These are phyloP conservation scores for Globisporangium polare DNA, from an alignment of 352 stramenopile species.

Conservation along the genomic window DNA sequence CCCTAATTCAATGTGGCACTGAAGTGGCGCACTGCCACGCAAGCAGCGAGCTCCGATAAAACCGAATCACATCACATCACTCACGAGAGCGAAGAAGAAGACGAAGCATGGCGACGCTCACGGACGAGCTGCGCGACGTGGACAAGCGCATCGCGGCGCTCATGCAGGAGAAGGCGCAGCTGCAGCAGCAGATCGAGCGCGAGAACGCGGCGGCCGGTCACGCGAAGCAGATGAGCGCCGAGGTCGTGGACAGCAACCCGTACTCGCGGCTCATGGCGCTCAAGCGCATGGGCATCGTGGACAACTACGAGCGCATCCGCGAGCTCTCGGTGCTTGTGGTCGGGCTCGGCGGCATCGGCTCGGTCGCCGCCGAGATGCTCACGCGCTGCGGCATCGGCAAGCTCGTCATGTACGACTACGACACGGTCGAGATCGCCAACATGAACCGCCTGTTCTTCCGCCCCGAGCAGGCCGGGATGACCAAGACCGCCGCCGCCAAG, in stretches of 20 bases:
- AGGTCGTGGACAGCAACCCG: conserved; percentile 84
- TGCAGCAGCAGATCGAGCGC: conserved; percentile 50
- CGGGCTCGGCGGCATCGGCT: conserved; percentile 82
- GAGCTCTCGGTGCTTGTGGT: conserved; percentile 79
- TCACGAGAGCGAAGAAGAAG: conserved; percentile 8
- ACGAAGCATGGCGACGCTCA: conserved; percentile 18
- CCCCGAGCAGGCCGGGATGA: conserved; percentile 81
- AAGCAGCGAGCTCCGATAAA: neutral
- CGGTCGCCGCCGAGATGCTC: conserved; percentile 87
- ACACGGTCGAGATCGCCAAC: conserved; percentile 88
- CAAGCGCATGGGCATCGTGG: conserved; percentile 89
- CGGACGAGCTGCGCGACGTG: conserved; percentile 51
- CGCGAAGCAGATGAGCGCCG: conserved; percentile 62
- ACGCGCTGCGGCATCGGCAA: conserved; percentile 88
- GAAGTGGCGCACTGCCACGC: neutral
- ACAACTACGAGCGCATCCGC: conserved; percentile 87
- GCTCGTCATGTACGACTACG: conserved; percentile 86
- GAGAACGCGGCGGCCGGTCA: conserved; percentile 27
- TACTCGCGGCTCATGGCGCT: conserved; percentile 90
- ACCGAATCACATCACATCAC: neutral
- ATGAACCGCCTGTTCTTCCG: conserved; percentile 92
- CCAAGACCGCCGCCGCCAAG: conserved; percentile 85
- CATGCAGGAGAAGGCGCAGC: conserved; percentile 65
- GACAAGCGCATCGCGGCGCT: conserved; percentile 69
- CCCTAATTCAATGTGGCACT: neutral